These are phyloP conservation scores for Kondoa subrosea DNA, from an alignment of 768 basidiomycete genomes.

Conservation along the genomic window DNA sequence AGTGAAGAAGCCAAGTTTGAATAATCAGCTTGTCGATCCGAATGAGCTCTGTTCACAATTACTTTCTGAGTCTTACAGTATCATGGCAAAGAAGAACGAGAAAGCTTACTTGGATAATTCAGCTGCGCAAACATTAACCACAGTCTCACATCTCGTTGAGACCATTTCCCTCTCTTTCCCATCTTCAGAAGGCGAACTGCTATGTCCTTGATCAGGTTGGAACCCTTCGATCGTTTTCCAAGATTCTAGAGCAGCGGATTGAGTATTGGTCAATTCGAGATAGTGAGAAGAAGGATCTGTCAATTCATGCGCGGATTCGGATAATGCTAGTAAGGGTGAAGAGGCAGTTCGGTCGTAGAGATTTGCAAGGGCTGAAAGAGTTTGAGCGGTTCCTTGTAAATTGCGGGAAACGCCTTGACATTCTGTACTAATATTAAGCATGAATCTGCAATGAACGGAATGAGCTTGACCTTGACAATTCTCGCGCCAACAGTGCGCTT, in stretches of 20 bases:
- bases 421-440: background rate
- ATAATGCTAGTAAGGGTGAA: background rate
- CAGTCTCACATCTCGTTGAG: background rate
- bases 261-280: background rate
- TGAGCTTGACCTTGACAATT: background rate
- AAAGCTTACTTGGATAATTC: background rate
- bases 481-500: constrained; percentile 1
- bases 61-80: no score
- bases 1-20: background rate
- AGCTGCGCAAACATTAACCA: background rate
- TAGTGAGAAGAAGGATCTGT: background rate
- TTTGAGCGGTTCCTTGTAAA: background rate
- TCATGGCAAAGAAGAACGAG: no score
- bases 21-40: constrained; percentile 2
- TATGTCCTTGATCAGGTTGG: background rate
- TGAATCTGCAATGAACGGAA: background rate
- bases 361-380: background rate
- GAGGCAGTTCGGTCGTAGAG: background rate
- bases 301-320: background rate
- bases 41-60: background rate
- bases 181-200: background rate
- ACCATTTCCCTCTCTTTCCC: background rate
- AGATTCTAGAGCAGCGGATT: background rate
- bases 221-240: constrained; percentile 1
- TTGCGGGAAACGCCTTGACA: background rate